Evolutionary conservation across 768 basidiomycete genomes (phyloP).

Genomic region (Tremella mesenterica): DNA sequence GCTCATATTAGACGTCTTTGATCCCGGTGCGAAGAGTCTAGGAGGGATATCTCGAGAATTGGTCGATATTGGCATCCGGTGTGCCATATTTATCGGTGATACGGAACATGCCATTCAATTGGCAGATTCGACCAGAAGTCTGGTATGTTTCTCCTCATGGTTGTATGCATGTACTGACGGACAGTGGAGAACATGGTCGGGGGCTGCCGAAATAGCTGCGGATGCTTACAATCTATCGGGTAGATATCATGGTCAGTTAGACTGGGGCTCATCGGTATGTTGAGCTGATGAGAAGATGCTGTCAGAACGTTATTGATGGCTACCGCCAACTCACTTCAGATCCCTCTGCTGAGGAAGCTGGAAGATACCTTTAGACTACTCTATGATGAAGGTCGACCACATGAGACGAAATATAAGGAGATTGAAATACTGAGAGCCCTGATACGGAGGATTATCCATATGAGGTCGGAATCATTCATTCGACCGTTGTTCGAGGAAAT

Average conservation of each 20-base stretch:
- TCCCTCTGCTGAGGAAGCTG: background rate
- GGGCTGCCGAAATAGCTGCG: background rate
- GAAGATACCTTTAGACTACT: background rate
- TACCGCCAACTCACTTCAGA: background rate
- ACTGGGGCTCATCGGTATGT: background rate
- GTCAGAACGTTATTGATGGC: background rate
- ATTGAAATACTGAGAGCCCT: background rate
- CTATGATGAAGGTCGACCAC: background rate
- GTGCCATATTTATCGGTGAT: constrained; percentile 12
- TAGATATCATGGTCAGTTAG: background rate
- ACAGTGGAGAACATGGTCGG: background rate
- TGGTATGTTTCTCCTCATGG: constrained; percentile 12
- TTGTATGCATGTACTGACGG: background rate
- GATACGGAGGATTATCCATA: background rate
- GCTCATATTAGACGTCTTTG: constrained; percentile 9
- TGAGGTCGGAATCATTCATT: background rate
- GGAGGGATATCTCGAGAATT: constrained; percentile 19
- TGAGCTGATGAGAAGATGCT: background rate
- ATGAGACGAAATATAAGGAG: background rate
- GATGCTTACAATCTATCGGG: background rate
- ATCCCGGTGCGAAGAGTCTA: constrained; percentile 8
- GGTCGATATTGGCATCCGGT: constrained; percentile 24
- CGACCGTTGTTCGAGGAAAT: background rate
- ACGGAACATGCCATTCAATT: constrained; percentile 8
- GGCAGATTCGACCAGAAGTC: constrained; percentile 5